Conservation (phyloP, 345 rosid genomes). For the Lepidium africanum region DNA sequence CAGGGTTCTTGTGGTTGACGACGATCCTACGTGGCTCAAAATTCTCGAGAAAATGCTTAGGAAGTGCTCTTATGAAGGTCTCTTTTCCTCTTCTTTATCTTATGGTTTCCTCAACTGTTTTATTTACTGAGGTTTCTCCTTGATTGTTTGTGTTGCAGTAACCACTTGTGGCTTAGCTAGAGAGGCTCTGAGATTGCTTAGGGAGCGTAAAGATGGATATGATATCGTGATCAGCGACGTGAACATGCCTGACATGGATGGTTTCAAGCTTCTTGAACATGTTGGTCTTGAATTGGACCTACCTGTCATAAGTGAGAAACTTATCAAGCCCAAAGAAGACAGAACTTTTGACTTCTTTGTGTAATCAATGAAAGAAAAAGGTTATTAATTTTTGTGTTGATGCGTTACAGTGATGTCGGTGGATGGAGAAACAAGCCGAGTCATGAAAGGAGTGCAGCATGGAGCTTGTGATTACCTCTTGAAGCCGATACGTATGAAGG, state of each 20-base stretch:
- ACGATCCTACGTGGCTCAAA: slow-evolving; percentile 92
- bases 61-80: slow-evolving; percentile 90
- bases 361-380: background rate
- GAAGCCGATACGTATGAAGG: slow-evolving; percentile 96
- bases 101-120: background rate
- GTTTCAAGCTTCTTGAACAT: slow-evolving; percentile 88
- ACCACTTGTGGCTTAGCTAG: slow-evolving; percentile 87
- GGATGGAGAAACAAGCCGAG: slow-evolving; percentile 87
- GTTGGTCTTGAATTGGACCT: slow-evolving; percentile 97
- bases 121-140: background rate
- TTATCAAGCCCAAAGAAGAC: background rate
- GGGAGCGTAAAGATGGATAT: slow-evolving; percentile 82
- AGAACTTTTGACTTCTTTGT: background rate
- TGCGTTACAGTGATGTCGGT: slow-evolving; percentile 82
- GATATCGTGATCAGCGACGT: slow-evolving; percentile 95
- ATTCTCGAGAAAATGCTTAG: slow-evolving; percentile 99
- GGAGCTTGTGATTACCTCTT: slow-evolving; percentile 97
- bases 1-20: slow-evolving; percentile 95
- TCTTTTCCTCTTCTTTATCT: background rate
- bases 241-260: slow-evolving; percentile 99
- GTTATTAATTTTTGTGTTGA: background rate
- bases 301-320: slow-evolving; percentile 81
- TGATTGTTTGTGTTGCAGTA: slow-evolving; percentile 33
- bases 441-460: slow-evolving; percentile 93
- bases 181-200: slow-evolving; percentile 70